Evolutionary conservation across 1,284 basidiomycete genomes (phyloP), one percentile per base, ranked within the genome.

Genomic region (Cutaneotrichosporon daszewskae): DNA sequence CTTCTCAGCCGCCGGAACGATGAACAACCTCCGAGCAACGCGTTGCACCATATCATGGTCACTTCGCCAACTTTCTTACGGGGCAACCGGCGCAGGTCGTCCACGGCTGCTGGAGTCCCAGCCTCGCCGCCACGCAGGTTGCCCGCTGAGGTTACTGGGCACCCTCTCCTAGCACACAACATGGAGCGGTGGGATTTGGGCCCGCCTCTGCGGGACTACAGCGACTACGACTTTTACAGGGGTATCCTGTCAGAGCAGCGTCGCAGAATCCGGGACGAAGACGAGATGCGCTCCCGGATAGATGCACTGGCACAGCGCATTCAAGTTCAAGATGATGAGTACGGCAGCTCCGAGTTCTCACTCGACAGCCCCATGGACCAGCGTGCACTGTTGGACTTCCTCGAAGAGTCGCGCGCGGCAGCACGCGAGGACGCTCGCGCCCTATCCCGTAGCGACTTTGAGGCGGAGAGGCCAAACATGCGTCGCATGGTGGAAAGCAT

Each of bases 191-290:
- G n/a, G n/a, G n/a, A n/a, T n/a, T n/a, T n/a, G n/a, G n/a, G n/a
- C n/a, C n/a, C n/a, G n/a, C n/a, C n/a, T n/a, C n/a, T n/a, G n/a
- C n/a, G n/a, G n/a, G 43, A 44, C 24, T 37, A 44, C 31, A 22
- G 27, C 19, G 46, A 48, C 32, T 48, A 37, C 36, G 39, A 40
- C 31, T 49, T 45, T 39, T 49, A 49, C 26, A 43, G 47, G 39
- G 43, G 13, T 24, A 45, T 42, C 16, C 22, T 42, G 22, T 49
- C 34, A 17, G 47, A 45, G 22, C 35, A 34, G 20, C 38, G 43
- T 12, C 39, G 37, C 16, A n/a, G n/a, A n/a, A n/a, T n/a, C n/a
- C n/a, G n/a, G n/a, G n/a, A n/a, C n/a, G n/a, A n/a, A n/a, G n/a
- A n/a, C n/a, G n/a, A n/a, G n/a, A n/a, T n/a, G n/a, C n/a, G n/a